These are phyloP conservation scores for Solanum bulbocastanum DNA, from an alignment of 257 asterid genomes.

Conservation along the genomic window DNA sequence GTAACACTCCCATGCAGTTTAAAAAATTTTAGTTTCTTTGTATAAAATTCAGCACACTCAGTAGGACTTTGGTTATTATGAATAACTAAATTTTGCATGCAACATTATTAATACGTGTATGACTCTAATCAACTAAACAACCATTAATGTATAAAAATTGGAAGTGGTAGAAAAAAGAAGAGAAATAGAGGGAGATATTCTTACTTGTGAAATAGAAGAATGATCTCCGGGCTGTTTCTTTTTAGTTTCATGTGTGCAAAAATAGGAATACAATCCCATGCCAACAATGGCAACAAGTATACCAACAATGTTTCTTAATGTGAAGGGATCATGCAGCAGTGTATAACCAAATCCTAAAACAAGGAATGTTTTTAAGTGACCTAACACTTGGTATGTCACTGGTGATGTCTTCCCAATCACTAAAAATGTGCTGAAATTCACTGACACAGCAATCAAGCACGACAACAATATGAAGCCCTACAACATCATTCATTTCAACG, in stretches of 20 bases:
- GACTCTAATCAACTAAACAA: background rate
- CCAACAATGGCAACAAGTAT: constrained; percentile 74
- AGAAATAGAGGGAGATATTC: background rate
- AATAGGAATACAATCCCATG: constrained; percentile 71
- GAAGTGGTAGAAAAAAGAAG: background rate
- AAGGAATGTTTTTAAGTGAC: constrained; percentile 82
- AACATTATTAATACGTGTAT: background rate
- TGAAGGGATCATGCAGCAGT: constrained; percentile 73
- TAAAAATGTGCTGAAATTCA: constrained; percentile 84
- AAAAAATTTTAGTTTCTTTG: background rate
- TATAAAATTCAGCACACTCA: background rate
- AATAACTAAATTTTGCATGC: background rate
- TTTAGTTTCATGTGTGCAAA: constrained; percentile 65
- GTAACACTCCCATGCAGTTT: background rate
- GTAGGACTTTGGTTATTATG: background rate
- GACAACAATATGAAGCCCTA: constrained; percentile 77
- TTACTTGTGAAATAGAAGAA: constrained; percentile 39
- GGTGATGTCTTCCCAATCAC: constrained; percentile 93
- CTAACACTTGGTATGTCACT: constrained; percentile 80
- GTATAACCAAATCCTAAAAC: constrained; percentile 85
- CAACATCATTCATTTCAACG: background rate
- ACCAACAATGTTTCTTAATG: constrained; percentile 65
- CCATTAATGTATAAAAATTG: background rate
- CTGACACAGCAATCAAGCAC: constrained; percentile 80
- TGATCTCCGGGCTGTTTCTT: constrained; percentile 39